phyloP scores from a whole-genome alignment of 2,329 filamentous ascomycete genomes.

The Rhynchosporium secalis region DNA sequence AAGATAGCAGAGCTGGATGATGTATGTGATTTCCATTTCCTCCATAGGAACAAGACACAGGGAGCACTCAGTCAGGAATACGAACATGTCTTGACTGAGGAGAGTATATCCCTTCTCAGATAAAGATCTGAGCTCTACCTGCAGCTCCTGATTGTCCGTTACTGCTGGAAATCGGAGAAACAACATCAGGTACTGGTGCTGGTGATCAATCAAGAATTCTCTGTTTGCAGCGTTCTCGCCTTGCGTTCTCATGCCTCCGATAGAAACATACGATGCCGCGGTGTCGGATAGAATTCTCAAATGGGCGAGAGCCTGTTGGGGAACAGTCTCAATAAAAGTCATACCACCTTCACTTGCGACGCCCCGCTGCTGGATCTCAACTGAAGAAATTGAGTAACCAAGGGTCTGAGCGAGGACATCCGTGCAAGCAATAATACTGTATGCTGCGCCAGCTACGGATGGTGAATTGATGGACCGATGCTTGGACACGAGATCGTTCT shows the following conservation, averaged over 20 bases:
- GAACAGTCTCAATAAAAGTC: slow-evolving; percentile 79
- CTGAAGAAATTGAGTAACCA: slow-evolving; percentile 81
- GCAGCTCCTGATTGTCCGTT: not conserved
- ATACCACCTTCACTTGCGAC: slow-evolving; percentile 70
- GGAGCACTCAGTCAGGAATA: slow-evolving; percentile 79
- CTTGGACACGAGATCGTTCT: slow-evolving; percentile 52
- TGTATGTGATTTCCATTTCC: slow-evolving; percentile 71
- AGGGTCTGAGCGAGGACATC: slow-evolving; percentile 67
- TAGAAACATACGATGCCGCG: slow-evolving; percentile 76
- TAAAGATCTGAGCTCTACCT: not conserved
- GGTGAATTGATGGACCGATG: slow-evolving; percentile 32
- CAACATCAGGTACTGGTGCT: slow-evolving; percentile 73
- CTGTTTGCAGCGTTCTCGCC: slow-evolving; percentile 61
- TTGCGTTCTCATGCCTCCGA: slow-evolving; percentile 66
- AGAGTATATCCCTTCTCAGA: slow-evolving; percentile 49
- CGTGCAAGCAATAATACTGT: slow-evolving; percentile 51
- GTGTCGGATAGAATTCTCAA: slow-evolving; percentile 88
- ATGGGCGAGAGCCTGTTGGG: slow-evolving; percentile 81
- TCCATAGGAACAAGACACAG: slow-evolving; percentile 69
- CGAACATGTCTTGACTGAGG: slow-evolving; percentile 69
- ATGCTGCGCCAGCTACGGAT: slow-evolving; percentile 19
- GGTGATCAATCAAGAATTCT: slow-evolving; percentile 68
- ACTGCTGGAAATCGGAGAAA: slow-evolving; percentile 47
- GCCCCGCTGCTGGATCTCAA: slow-evolving; percentile 90
- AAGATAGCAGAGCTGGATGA: slow-evolving; percentile 84